These are phyloP conservation scores for Fusarium euwallaceae DNA, from an alignment of 2,329 filamentous ascomycete species.

Conservation along the genomic window DNA sequence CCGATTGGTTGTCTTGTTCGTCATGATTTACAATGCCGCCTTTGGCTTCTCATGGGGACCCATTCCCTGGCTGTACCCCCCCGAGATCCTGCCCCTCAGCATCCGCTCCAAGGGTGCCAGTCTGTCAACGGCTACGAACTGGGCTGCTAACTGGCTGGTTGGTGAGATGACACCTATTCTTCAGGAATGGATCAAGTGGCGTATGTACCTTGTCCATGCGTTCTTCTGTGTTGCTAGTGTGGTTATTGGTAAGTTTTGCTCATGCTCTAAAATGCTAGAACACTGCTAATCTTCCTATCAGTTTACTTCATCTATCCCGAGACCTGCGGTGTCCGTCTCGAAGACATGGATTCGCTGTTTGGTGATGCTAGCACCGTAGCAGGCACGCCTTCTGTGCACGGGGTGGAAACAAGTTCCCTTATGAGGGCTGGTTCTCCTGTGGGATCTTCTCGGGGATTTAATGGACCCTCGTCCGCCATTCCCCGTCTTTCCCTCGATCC, in stretches of 20 bases:
- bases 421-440: constrained; percentile 80
- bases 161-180: constrained; percentile 95
- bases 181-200: constrained; percentile 93
- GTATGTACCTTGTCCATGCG: constrained; percentile 93
- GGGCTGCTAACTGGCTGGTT: constrained; percentile 98
- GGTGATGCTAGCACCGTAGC: constrained; percentile 90
- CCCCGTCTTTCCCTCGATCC: constrained; percentile 87
- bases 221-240: constrained; percentile 98
- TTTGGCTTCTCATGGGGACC: constrained; percentile 97
- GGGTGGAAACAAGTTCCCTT: constrained; percentile 85
- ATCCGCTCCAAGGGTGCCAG: constrained; percentile 97
- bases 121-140: constrained; percentile 95
- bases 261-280: constrained; percentile 31
- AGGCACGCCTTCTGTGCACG: constrained; percentile 80
- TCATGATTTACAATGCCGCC: constrained; percentile 98
- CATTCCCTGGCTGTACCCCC: constrained; percentile 97
- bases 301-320: constrained; percentile 99
- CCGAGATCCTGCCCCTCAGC: constrained; percentile 96
- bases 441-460: constrained; percentile 75
- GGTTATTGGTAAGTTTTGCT: constrained; percentile 82
- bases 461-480: constrained; percentile 76
- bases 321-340: constrained; percentile 92
- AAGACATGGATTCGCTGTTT: constrained; percentile 96
- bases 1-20: constrained; percentile 88
- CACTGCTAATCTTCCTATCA: constrained; percentile 54